phyloP scores from a whole-genome alignment of 805 yeast genomes.

The Scheffersomyces lignosus region DNA sequence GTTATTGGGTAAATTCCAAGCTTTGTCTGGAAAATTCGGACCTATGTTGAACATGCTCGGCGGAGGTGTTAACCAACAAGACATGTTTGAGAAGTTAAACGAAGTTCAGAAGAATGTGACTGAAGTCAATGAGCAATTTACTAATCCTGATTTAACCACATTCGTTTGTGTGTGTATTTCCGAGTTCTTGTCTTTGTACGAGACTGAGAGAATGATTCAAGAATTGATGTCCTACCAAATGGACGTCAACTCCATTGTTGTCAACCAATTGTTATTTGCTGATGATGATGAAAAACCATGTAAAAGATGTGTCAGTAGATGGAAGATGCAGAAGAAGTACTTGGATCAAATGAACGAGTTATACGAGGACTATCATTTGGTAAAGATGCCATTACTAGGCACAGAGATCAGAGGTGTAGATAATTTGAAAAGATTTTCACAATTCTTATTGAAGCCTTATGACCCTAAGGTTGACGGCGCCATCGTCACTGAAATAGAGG shows the following conservation, averaged over 20 bases:
- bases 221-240: conserved; percentile 91
- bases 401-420: conserved; percentile 93
- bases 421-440: conserved; percentile 79
- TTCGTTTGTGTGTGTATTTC: conserved; percentile 96
- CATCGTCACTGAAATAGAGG: conserved; percentile 55
- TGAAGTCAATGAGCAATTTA: conserved; percentile 92
- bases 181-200: conserved; percentile 92
- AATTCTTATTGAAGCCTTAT: conserved; percentile 75
- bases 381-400: conserved; percentile 93
- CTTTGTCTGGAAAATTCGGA: conserved; percentile 82
- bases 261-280: conserved; percentile 91
- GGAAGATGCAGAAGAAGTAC: conserved; percentile 95
- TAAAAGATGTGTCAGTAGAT: conserved; percentile 86
- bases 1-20: conserved; percentile 82
- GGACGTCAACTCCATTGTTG: conserved; percentile 95
- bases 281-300: conserved; percentile 72
- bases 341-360: conserved; percentile 93
- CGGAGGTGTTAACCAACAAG: conserved; percentile 67
- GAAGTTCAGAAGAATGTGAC: conserved; percentile 79
- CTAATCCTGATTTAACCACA: conserved; percentile 93
- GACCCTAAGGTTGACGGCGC: conserved; percentile 62
- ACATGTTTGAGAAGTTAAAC: conserved; percentile 73
- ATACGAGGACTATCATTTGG: conserved; percentile 95
- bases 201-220: conserved; percentile 96
- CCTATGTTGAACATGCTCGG: conserved; percentile 82